These are phyloP conservation scores for Colletotrichum noveboracense DNA, from an alignment of 2,329 filamentous ascomycete species.

Conservation along the genomic window DNA sequence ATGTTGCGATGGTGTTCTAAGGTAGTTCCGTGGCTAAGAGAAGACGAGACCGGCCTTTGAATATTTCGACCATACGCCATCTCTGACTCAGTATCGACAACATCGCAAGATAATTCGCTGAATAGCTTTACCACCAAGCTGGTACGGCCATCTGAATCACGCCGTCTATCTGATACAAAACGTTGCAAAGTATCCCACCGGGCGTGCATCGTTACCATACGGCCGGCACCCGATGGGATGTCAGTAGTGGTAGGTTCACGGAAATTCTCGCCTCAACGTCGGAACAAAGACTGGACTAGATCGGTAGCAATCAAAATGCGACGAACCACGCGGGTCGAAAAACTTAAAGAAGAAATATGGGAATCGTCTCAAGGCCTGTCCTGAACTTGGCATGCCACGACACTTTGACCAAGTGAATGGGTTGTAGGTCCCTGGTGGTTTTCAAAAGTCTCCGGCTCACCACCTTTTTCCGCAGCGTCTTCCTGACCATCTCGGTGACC, in stretches of 20 bases:
- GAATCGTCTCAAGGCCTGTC: not conserved
- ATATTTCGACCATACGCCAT: not conserved
- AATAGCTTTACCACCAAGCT: not conserved
- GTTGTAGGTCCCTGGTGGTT: not conserved
- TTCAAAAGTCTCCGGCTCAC: not conserved
- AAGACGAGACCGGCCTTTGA: not conserved
- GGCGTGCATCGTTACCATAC: not conserved
- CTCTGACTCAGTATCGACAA: not conserved
- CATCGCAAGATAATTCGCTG: not conserved
- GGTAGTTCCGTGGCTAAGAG: rapidly evolving
- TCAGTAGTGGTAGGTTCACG: not conserved
- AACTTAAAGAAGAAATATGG: not conserved
- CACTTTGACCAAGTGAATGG: not conserved
- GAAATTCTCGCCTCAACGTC: not conserved
- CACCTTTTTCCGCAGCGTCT: not conserved
- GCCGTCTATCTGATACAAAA: not conserved
- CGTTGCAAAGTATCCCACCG: not conserved
- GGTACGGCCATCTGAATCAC: not conserved
- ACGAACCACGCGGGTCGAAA: not conserved
- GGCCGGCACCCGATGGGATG: not conserved
- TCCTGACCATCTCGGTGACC: not conserved
- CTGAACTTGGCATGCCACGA: not conserved
- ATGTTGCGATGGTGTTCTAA: not conserved
- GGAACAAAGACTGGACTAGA: not conserved
- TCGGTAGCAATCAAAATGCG: not conserved